A percentile compares a stretch with the other conserved stretches of the same genome.
Evolutionary conservation across 2,329 filamentous ascomycete species (phyloP).

Genomic region (Botrytis deweyae): DNA sequence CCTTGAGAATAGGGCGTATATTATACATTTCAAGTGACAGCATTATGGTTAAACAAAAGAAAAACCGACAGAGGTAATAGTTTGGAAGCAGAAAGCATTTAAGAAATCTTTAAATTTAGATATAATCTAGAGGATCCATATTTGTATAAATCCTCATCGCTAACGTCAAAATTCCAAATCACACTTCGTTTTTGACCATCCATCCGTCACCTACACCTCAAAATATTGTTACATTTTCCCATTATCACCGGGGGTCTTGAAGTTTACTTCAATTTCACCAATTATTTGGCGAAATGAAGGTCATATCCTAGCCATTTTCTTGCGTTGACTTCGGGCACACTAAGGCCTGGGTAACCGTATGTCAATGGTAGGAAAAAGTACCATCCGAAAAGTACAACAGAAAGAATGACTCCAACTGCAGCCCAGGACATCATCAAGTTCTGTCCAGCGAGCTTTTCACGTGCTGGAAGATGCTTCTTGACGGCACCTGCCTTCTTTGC

Average conservation of each 20-base stretch:
- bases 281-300: slow-evolving; percentile 93
- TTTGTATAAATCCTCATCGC: slow-evolving; percentile 1
- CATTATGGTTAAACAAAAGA: background rate
- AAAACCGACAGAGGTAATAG: background rate
- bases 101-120: background rate
- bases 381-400: slow-evolving; percentile 72
- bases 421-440: slow-evolving; percentile 78
- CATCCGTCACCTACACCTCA: background rate
- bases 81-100: background rate
- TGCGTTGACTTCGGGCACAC: slow-evolving; percentile 71
- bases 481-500: slow-evolving; percentile 46
- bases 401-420: slow-evolving; percentile 68
- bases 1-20: background rate
- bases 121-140: slow-evolving; percentile 2
- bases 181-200: background rate
- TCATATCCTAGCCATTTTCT: slow-evolving; percentile 98
- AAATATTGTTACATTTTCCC: slow-evolving; percentile 5
- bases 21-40: background rate
- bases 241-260: background rate
- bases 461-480: slow-evolving; percentile 69
- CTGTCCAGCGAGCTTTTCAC: slow-evolving; percentile 77
- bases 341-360: slow-evolving; percentile 88
- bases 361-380: slow-evolving; percentile 93
- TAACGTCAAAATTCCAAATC: slow-evolving; percentile 1
- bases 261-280: too few relatives aligned